phyloP scores from a whole-genome alignment of 352 stramenopile genomes.

The Pythium phragmitis region DNA sequence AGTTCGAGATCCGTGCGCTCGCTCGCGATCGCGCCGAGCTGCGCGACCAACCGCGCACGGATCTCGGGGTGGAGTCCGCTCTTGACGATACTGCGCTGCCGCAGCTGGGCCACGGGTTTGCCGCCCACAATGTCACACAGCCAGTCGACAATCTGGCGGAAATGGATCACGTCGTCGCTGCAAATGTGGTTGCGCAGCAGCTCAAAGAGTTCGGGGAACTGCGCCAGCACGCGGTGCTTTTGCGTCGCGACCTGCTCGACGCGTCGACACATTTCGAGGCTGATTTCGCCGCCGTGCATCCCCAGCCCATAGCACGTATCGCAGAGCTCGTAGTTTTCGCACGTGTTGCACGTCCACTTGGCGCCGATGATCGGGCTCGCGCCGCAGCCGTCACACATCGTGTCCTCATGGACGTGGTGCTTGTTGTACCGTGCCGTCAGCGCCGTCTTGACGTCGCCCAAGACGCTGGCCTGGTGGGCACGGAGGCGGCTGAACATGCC shows the following conservation, averaged over 20 bases:
- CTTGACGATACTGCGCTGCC: constrained; percentile 73
- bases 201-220: constrained; percentile 72
- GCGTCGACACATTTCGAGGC: constrained; percentile 63
- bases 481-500: constrained; percentile 54
- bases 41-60: constrained; percentile 55
- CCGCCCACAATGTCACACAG: constrained; percentile 62
- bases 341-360: constrained; percentile 77
- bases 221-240: constrained; percentile 46
- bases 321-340: constrained; percentile 69
- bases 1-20: constrained; percentile 56
- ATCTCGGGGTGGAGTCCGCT: constrained; percentile 72
- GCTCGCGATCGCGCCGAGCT: constrained; percentile 61
- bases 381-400: constrained; percentile 77
- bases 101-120: constrained; percentile 45
- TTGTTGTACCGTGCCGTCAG: constrained; percentile 53
- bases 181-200: constrained; percentile 69
- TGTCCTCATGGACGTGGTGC: constrained; percentile 74
- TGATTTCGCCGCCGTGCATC: constrained; percentile 71
- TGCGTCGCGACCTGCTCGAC: constrained; percentile 57
- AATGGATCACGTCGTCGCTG: constrained; percentile 66
- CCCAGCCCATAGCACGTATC: constrained; percentile 64
- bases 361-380: constrained; percentile 73
- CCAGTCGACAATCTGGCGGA: constrained; percentile 69
- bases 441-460: constrained; percentile 61
- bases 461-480: constrained; percentile 42